Base-by-base conservation (phyloP, 768 basidiomycete genomes). In the Tulasnella sp. region DNA sequence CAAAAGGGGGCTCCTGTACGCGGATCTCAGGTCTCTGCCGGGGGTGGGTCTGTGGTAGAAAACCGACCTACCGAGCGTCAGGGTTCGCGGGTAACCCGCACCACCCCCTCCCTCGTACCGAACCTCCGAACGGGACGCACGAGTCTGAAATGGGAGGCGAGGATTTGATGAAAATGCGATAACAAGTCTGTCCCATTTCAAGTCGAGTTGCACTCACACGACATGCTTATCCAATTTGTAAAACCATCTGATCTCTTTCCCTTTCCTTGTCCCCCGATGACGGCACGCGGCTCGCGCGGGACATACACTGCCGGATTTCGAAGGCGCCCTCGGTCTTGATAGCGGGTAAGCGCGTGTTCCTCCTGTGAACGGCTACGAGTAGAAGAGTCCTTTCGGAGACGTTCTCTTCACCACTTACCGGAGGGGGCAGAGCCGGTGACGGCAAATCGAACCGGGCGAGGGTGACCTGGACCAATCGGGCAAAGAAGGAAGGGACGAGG, bases 21-120 rank as follows among this genome's bases (percentile, higher is more conserved):
- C 71, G 71, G 44, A 72, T 72, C 71, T 46, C 71, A 72, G 44
- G 39, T 72, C 70, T 71, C 71, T 67, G 32, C 61, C 61, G 61
- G 61, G 61, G 61, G 61, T 67, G 51, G 23, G 61, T 67, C 61
- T 67, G 61, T 67, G 13, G 23, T 26, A 26, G 26, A 67, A 67
- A 67, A 23, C 61, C 23, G 26, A 23, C 32, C 39, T 46, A 39
- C 39, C 71, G 71, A 46, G 44, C 44, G 39, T 72, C 71, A 72
- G 39, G 39, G 71, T 72, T 39, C 39, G 39, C 71, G 37, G 44
- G 44, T 40, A 72, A 5, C 44, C 39, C 35, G 39, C 61, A 67
- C 44, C 37, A 29, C 37, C 37, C 44, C 40, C 35, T 42, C 70
- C 70, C 37, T 72, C 71, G 71, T 72, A 18, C 71, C 71, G 71